Base-by-base conservation (phyloP, 2,329 filamentous ascomycete genomes). In the Fusarium sp. region DNA sequence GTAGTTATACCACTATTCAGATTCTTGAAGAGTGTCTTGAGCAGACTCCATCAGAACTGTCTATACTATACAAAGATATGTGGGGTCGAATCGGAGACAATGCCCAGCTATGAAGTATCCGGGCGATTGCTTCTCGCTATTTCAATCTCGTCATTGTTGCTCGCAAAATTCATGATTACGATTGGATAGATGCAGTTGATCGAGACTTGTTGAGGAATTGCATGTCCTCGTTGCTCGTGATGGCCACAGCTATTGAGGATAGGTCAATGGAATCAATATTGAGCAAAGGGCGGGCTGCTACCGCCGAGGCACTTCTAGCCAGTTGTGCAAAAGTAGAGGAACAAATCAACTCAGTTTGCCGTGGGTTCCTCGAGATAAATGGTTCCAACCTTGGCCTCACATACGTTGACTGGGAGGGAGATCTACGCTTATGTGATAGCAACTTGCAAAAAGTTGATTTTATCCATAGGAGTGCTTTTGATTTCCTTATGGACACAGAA, bases 261-360 rank as follows among this genome's bases (percentile, higher is more conserved):
- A 23, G 14, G 2, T 1, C 52, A 15, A 1, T 32, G 2, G 0
- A 0, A 3, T 32, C 9, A 0, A 20, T 55, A n/a, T 15, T 14
- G 5, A 12, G 7, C 0, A 26, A 2, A 2, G 34, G 44, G 0
- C 3, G 34, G 3, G 7, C 24, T 2, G 14, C n/a, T 0, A 4
- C 1, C 0, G 5, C 7, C 6, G 2, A 50, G 0, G 32, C 40
- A 0, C 52, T 55, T 5, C 6, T 5, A 2, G 17, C 4, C 11
- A 32, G 7, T 2, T 50, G 52, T 2, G 2, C 1, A 1, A 32
- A 2, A 14, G 4, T 2, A 11, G 10, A 14, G 4, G 0, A 3
- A 2, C n/a, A 36, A 32, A 2, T 50, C 4, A 17, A 2, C 19
- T 40, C 7, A n/a, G 34, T 55, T 23, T 40, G 5, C 7, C 45